Conservation (phyloP, 2,329 filamentous ascomycete genomes). For the Drechslerella dactyloides region DNA sequence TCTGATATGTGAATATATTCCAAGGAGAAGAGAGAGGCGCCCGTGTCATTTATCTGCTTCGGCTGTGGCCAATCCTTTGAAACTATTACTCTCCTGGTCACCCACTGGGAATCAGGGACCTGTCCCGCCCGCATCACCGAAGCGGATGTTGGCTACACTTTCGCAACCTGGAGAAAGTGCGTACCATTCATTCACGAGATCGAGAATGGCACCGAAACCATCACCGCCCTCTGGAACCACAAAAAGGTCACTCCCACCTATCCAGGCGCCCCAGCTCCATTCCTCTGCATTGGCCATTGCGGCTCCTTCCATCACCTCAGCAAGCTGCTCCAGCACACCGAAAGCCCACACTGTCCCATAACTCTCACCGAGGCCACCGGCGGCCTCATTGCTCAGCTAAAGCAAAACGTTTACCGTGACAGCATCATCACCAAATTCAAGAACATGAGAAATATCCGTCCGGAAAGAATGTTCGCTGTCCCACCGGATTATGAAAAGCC, state of each 20-base stretch:
- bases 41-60: no score
- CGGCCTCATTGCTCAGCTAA: conserved; percentile 12
- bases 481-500: no score
- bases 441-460: neutral
- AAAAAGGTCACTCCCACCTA: neutral
- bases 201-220: conserved; percentile 21
- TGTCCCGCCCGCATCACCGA: conserved; percentile 14
- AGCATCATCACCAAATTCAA: conserved; percentile 11
- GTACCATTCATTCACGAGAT: no score
- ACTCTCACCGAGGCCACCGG: neutral
- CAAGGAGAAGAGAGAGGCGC: no score
- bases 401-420: conserved; percentile 13
- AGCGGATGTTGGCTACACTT: conserved; percentile 22
- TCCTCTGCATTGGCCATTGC: neutral
- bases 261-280: conserved; percentile 1
- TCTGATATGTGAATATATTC: no score
- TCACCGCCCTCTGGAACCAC: conserved; percentile 17
- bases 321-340: conserved; percentile 19
- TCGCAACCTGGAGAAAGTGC: no score
- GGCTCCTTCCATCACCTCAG: conserved; percentile 10
- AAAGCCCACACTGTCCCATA: neutral
- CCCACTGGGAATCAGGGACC: conserved; percentile 16
- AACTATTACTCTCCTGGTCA: conserved; percentile 1
- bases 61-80: conserved; percentile 10
- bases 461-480: conserved; percentile 9